Conservation (phyloP, 176 grass and related monocot genomes). For the Musa acuminata region DNA sequence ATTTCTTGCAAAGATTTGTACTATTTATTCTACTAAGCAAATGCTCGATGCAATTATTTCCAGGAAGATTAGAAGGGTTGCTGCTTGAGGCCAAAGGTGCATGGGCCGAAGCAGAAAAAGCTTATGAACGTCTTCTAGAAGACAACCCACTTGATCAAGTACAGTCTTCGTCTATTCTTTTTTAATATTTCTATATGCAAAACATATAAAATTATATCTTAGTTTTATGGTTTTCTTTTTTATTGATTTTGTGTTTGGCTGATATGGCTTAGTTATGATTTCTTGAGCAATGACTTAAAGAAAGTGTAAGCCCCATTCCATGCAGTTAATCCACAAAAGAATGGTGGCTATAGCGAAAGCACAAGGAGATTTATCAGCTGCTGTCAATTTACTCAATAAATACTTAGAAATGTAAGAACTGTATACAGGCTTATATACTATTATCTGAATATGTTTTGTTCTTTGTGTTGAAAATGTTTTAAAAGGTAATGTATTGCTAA, state of each 20-base stretch:
- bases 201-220: not conserved
- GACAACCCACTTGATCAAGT: slow-evolving; percentile 91
- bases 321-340: slow-evolving; percentile 74
- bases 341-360: slow-evolving; percentile 92
- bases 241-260: not conserved
- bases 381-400: slow-evolving; percentile 69
- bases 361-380: slow-evolving; percentile 57
- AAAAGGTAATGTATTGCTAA: not conserved
- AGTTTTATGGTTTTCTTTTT: not conserved
- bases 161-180: not conserved
- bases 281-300: not conserved
- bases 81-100: slow-evolving; percentile 73
- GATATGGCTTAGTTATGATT: not conserved
- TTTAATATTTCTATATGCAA: not conserved
- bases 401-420: slow-evolving; percentile 83
- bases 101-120: slow-evolving; percentile 73
- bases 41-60: slow-evolving; percentile 1
- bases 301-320: slow-evolving; percentile 18
- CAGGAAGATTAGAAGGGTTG: slow-evolving; percentile 62
- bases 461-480: not conserved
- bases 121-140: slow-evolving; percentile 64
- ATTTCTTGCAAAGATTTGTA: not conserved
- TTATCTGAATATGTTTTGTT: not conserved
- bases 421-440: not conserved
- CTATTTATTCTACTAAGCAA: not conserved